Evolutionary conservation across 768 basidiomycete species (phyloP).

Genomic region (Suillus brevipes): DNA sequence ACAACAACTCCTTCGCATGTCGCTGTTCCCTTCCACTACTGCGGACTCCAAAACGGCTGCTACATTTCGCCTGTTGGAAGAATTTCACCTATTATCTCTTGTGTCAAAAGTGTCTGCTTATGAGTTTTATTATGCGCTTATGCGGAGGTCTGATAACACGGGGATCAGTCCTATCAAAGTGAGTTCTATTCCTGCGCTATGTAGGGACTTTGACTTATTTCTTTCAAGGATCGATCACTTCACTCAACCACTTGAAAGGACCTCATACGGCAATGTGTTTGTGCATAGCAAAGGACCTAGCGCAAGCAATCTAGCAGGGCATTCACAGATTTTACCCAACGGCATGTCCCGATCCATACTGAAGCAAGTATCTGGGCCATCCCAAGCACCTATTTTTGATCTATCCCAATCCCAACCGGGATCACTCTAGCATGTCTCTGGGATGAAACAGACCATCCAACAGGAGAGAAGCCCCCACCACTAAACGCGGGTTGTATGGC

Average conservation of each 20-base stretch:
- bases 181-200: neutral
- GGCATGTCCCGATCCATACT: neutral
- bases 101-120: conserved; percentile 31
- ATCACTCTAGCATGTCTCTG: neutral
- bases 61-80: neutral
- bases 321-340: neutral
- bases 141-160: conserved; percentile 26
- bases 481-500: conserved; percentile 17
- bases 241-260: no score
- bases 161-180: conserved; percentile 17
- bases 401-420: neutral
- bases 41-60: conserved; percentile 23
- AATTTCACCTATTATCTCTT: neutral
- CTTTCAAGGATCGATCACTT: conserved; percentile 9
- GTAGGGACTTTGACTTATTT: neutral
- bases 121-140: conserved; percentile 32
- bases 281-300: neutral
- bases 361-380: neutral
- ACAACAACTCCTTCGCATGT: conserved; percentile 18
- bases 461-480: conserved; percentile 14
- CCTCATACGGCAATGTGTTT: neutral
- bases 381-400: neutral
- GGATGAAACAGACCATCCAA: conserved; percentile 9
- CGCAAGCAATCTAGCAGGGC: conserved; percentile 13
- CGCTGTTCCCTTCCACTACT: conserved; percentile 34